Conservation (phyloP, 208 protist species). For the Wallacemonas sp. region DNA sequence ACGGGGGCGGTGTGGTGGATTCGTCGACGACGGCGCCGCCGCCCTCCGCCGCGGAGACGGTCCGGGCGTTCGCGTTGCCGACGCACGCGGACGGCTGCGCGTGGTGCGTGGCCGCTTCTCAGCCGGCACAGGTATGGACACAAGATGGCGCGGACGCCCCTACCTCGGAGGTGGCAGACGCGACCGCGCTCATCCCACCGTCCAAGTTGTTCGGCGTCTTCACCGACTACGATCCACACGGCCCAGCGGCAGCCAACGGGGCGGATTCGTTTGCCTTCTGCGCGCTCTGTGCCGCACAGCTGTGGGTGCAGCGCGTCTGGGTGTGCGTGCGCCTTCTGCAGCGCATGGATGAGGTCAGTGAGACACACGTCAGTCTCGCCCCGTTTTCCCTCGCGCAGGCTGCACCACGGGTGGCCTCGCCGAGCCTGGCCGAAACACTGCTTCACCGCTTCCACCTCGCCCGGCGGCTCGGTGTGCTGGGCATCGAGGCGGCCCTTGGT, state of each 20-base stretch:
- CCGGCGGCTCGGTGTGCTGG: conserved; percentile 20
- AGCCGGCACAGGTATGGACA: background rate
- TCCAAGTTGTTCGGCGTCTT: background rate
- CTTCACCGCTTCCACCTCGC: conserved; percentile 29
- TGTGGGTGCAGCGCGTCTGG: conserved; percentile 35
- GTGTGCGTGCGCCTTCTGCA: conserved; percentile 38
- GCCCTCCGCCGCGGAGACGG: background rate
- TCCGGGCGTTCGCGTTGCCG: background rate
- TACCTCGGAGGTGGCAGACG: background rate
- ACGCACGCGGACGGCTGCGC: background rate
- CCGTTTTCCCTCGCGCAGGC: conserved; percentile 2
- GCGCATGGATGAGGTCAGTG: conserved; percentile 37
- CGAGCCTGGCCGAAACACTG: conserved; percentile 16
- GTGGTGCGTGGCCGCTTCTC: background rate
- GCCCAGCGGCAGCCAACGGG: background rate
- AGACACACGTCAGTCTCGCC: background rate
- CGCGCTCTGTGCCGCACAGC: conserved; percentile 47
- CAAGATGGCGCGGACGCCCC: background rate
- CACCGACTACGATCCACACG: background rate
- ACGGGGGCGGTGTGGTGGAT: background rate
- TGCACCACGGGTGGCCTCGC: conserved; percentile 15
- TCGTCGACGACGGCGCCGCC: background rate
- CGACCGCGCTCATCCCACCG: background rate
- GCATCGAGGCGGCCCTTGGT: conserved; percentile 12
- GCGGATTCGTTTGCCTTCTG: conserved; percentile 23